A percentile compares a stretch with the other conserved stretches of the same genome.
These are phyloP conservation scores for Aspergillus conjunctus DNA, from an alignment of 495 filamentous ascomycete genomes.

Conservation along the genomic window DNA sequence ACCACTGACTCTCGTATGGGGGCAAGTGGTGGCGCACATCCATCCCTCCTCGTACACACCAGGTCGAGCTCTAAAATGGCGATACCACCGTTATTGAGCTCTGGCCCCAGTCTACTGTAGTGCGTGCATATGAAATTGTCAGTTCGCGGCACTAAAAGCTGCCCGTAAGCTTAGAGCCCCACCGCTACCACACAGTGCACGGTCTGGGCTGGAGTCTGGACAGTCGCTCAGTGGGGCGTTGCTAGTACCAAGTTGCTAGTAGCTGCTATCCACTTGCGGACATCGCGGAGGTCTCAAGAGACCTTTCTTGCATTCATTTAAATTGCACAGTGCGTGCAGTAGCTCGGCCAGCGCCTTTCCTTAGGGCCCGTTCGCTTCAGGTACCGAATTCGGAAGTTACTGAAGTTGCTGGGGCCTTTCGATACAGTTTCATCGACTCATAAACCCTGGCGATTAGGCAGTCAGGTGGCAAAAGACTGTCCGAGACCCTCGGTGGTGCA, in stretches of 20 bases:
- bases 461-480: conserved; percentile 14
- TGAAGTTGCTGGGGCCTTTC: background rate
- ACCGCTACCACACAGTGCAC: conserved; percentile 15
- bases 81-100: conserved; percentile 18
- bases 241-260: background rate
- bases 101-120: conserved; percentile 15
- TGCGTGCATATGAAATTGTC: conserved; percentile 18
- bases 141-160: conserved; percentile 18
- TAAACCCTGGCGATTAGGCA: conserved; percentile 9
- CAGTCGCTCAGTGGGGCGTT: conserved; percentile 12
- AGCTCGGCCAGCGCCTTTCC: conserved; percentile 1
- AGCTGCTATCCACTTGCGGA: background rate
- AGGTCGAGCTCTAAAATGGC: conserved; percentile 12
- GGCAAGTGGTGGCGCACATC: conserved; percentile 1
- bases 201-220: conserved; percentile 18
- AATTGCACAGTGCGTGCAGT: conserved; percentile 7
- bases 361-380: conserved; percentile 8
- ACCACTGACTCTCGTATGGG: conserved; percentile 2
- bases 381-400: conserved; percentile 12
- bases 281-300: background rate
- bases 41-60: background rate
- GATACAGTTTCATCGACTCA: background rate
- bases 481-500: conserved; percentile 3
- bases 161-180: conserved; percentile 20
- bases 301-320: background rate